Base-by-base conservation (phyloP, 495 filamentous ascomycete genomes). In the Penicillium subrubescens region DNA sequence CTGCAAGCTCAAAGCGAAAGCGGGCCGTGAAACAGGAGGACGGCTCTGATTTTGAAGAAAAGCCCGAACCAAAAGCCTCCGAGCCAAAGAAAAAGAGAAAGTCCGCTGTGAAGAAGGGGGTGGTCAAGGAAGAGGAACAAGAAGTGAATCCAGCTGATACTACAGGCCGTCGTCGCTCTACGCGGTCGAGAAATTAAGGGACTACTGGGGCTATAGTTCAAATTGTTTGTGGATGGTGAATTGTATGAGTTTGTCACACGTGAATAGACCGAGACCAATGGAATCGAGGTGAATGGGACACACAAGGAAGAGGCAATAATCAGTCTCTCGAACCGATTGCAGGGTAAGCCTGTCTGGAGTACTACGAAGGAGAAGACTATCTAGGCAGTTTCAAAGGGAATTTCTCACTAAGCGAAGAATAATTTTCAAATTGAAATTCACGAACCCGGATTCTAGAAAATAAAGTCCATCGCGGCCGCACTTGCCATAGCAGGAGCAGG, bases 1-100 rank as follows among this genome's bases (percentile, higher is more conserved):
- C 71, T 43, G 61, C 57, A 34, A 68, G 66, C 8, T 50, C 72
- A 14, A 82, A 81, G 62, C 67, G 79, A 51, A 82, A 81, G 59
- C 73, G 77, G 54, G 69, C 39, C n/a, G 59, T 63, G 10, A 79
- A 82, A 59, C 61, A 77, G 50, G 77, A 79, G 46, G 69, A 58
- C 17, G 75, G 72, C 12, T 54, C 71, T 25, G 73, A 77, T 37
- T 39, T 34, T n/a, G 68, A 71, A 41, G 63, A 74, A 29, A 60
- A 65, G 5, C 37, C 60, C 15, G 66, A 75, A 34, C 31, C 71
- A 3, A 73, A 75, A 60, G 70, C 63, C 48, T 46, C 66, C 27
- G 67, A 35, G 10, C 48, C 68, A 14, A 72, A 71, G 53, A 70
- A 53, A n/a, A 68, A 71, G 39, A 73, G 48, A 44, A 71, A 63